Percentiles rank a stretch among this genome's conserved stretches.
These are phyloP conservation scores for Tripidium arundinaceum DNA, from an alignment of 202 grass and related monocot species.

Conservation along the genomic window DNA sequence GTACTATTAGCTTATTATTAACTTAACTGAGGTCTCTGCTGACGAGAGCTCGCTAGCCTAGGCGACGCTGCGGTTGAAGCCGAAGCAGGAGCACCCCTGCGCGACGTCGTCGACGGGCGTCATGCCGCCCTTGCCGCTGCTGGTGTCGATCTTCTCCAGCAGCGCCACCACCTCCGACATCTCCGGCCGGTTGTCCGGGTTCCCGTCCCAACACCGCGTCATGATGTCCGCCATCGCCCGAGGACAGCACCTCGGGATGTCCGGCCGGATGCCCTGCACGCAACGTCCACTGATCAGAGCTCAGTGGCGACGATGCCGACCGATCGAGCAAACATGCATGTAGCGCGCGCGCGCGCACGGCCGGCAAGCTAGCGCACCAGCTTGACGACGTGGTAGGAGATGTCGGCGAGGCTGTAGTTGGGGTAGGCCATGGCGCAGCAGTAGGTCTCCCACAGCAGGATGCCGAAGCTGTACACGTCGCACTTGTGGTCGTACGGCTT, in stretches of 20 bases:
- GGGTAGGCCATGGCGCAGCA: constrained; percentile 89
- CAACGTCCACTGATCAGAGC: neutral
- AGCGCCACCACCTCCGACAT: constrained; percentile 76
- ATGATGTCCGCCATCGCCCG: constrained; percentile 61
- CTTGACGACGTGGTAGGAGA: constrained; percentile 70
- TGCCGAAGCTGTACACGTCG: constrained; percentile 89
- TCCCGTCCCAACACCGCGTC: constrained; percentile 67
- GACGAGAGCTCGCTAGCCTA: neutral
- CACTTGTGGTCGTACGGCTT: constrained; percentile 81
- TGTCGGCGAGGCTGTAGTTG: constrained; percentile 62
- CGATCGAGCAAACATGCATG: neutral
- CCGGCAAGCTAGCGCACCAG: constrained; percentile 21
- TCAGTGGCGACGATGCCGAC: neutral
- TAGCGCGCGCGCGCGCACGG: too few relatives aligned
- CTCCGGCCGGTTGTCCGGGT: constrained; percentile 73
- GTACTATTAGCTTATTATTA: neutral
- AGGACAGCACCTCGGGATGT: constrained; percentile 75
- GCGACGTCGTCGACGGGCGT: constrained; percentile 35
- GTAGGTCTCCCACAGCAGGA: constrained; percentile 89
- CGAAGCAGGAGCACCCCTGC: constrained; percentile 50
- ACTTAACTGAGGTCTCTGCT: neutral
- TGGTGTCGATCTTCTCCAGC: constrained; percentile 57
- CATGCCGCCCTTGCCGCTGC: constrained; percentile 58
- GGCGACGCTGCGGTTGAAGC: constrained; percentile 19
- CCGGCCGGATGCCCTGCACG: constrained; percentile 56